Evolutionary conservation across 2,329 filamentous ascomycete species (phyloP).

Genomic region (Lasiodiplodia hormozganensis): DNA sequence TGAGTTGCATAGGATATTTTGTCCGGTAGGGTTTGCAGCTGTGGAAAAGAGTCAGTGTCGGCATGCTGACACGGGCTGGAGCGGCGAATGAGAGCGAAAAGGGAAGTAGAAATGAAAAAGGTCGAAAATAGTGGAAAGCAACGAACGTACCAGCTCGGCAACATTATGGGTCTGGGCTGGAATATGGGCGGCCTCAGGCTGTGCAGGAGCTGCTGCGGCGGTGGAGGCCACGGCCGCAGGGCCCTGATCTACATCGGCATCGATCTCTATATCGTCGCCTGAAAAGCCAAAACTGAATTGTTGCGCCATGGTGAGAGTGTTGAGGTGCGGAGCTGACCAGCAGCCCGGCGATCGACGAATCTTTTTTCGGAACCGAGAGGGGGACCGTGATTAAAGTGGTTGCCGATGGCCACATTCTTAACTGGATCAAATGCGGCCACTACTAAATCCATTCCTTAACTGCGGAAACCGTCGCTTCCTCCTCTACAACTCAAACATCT

Average conservation of each 20-base stretch:
- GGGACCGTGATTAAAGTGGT: neutral
- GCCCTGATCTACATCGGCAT: constrained; percentile 45
- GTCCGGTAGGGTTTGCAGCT: constrained; percentile 69
- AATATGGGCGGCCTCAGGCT: constrained; percentile 5
- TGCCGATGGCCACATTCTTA: neutral
- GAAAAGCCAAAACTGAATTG: constrained; percentile 65
- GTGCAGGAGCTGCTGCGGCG: neutral
- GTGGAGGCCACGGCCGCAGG: constrained; percentile 17
- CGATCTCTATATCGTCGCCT: constrained; percentile 64
- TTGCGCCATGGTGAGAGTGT: constrained; percentile 21
- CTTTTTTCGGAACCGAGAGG: constrained; percentile 18
- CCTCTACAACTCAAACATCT: neutral
- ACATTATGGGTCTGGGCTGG: constrained; percentile 35
- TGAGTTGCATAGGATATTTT: constrained; percentile 74
- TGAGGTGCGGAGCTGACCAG: neutral
- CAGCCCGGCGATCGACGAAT: constrained; percentile 6
- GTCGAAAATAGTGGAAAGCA: constrained; percentile 8
- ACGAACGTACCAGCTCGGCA: constrained; percentile 54
- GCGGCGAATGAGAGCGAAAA: neutral
- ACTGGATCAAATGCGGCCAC: neutral
- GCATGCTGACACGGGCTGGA: neutral
- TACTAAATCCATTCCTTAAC: neutral
- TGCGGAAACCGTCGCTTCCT: neutral
- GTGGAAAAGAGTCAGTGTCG: neutral
- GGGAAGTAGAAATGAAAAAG: neutral